Evolutionary conservation across 345 rosid genomes (phyloP).

Genomic region (Eutrema japonicum): DNA sequence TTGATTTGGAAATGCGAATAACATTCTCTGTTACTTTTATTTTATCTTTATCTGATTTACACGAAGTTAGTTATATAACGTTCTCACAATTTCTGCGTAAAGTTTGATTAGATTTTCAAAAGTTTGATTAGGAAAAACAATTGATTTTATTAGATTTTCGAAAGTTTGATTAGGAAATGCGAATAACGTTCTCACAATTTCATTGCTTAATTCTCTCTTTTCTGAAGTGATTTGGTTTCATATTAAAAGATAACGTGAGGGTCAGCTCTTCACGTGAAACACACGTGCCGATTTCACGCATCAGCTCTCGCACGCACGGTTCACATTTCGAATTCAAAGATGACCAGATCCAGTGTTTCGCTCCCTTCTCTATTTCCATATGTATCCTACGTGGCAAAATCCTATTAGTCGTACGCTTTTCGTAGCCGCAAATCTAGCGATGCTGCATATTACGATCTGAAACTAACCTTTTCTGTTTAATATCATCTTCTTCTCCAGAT

Average conservation of each 20-base stretch:
- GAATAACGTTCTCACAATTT: no score
- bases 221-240: no score
- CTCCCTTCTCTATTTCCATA: background rate
- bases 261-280: conserved; percentile 36
- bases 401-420: conserved; percentile 33
- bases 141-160: no score
- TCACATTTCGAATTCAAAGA: conserved; percentile 9
- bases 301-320: conserved; percentile 26
- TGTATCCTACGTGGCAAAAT: conserved; percentile 28
- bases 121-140: no score
- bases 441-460: background rate
- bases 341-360: conserved; percentile 25
- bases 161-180: no score
- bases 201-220: no score
- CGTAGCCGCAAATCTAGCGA: conserved; percentile 44
- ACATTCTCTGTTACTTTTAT: no score
- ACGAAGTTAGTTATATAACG: no score
- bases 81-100: no score
- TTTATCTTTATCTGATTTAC: no score
- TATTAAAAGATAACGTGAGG: conserved; percentile 8
- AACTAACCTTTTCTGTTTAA: conserved; percentile 12
- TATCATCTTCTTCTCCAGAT: conserved; percentile 22
- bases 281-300: conserved; percentile 39
- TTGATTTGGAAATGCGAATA: no score
- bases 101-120: no score